Base-by-base conservation (phyloP, 164 flowering plant species). In the Tetracentron sinense region DNA sequence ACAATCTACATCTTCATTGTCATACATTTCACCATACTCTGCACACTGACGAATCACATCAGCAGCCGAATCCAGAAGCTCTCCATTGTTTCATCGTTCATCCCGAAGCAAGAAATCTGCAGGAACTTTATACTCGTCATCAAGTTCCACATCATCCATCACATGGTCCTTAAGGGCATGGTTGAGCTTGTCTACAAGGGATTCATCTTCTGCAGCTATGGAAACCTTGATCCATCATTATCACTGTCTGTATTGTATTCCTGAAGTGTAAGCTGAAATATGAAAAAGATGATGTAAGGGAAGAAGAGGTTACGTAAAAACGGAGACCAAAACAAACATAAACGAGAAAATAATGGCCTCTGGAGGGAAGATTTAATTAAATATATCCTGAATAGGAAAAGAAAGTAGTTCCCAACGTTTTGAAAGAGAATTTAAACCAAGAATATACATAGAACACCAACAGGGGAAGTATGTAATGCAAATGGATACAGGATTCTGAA, bases 1-100 rank as follows among this genome's bases (percentile, higher is more conserved):
- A 30, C 42, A 66, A 55, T 77, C 77, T 50, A 73, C 68, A 70
- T 68, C 70, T 42, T 75, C 88, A 60, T 83, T 70, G 60, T 77
- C 82, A 71, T 81, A 92, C 67, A 70, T 85, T 70, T 88, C 84
- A 44, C 83, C 99, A 78, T 94, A 94, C 68, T 89, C 94, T 60
- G 61, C 74, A 71, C 90, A 83, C 20, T 81, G 77, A 19, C 71
- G 80, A 30, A 87, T 80, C 64, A 94, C 74, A 63, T 77, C 83
- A 66, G 79, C 79, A 59, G 85, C 80, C 65, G 81, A 60, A 15
- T 81, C 83, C 42, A 68, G 27, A n/a, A 35, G 44, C 42, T 85
- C 82, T 51, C 42, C 63, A 42, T 69, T 44, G 53, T 65, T 68
- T 50, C 60, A 57, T 53, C 12, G 67, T 46, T 74, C 70, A 30